A percentile compares a stretch with the other conserved stretches of the same genome.
These are phyloP conservation scores for Coniosporium apollinis DNA, from an alignment of 495 filamentous ascomycete species.

Conservation along the genomic window DNA sequence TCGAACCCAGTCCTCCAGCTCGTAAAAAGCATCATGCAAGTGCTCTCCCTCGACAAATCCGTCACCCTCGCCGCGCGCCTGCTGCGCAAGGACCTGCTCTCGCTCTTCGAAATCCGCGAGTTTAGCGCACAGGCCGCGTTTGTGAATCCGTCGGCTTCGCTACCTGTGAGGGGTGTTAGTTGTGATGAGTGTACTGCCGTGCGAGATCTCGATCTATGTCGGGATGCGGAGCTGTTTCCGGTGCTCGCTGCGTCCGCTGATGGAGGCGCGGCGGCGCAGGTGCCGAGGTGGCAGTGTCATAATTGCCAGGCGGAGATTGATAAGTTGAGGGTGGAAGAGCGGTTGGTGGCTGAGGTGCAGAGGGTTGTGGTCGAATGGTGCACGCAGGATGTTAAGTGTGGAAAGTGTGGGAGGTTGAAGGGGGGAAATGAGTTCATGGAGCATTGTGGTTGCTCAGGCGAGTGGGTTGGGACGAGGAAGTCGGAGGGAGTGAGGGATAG, in stretches of 20 bases:
- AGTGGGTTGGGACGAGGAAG: constrained; percentile 57
- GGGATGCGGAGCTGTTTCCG: constrained; percentile 63
- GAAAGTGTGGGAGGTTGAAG: constrained; percentile 44
- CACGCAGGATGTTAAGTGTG: constrained; percentile 80
- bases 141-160: constrained; percentile 61
- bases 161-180: constrained; percentile 57
- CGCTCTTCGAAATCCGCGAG: constrained; percentile 82
- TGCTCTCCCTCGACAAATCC: constrained; percentile 75
- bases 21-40: constrained; percentile 79
- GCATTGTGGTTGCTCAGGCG: constrained; percentile 82
- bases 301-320: constrained; percentile 65
- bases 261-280: constrained; percentile 7
- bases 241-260: constrained; percentile 24
- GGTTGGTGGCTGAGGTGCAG: constrained; percentile 61
- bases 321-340: constrained; percentile 63
- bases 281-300: constrained; percentile 51
- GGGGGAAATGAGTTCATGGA: constrained; percentile 94
- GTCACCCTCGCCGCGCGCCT: constrained; percentile 71
- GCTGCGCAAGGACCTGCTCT: constrained; percentile 73
- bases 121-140: constrained; percentile 79
- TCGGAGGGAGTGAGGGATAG: constrained; percentile 47
- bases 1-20: constrained; percentile 71
- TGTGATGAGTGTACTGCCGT: constrained; percentile 78
- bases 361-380: constrained; percentile 61
- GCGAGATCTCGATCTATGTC: constrained; percentile 81